phyloP scores from a whole-genome alignment of 495 filamentous ascomycete genomes.

The Lasiosphaeria ovina region DNA sequence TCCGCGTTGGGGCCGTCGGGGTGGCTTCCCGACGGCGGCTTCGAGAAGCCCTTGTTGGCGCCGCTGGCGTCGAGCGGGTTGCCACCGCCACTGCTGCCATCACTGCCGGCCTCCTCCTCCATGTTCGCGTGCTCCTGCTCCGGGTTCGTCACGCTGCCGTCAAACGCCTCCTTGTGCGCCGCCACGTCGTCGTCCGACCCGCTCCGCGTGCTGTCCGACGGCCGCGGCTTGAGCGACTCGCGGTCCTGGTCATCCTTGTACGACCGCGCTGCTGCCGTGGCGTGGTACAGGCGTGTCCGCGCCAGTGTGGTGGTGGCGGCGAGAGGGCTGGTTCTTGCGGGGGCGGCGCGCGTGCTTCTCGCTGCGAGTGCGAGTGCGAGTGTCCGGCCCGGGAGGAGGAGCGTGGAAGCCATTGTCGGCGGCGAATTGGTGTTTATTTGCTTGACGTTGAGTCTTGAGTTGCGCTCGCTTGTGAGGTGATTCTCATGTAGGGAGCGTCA shows the following conservation, averaged over 20 bases:
- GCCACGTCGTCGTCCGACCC: constrained; percentile 39
- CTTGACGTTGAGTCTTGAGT: too few relatives aligned
- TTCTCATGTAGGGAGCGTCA: too few relatives aligned
- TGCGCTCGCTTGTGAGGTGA: too few relatives aligned
- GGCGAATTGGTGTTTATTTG: not conserved
- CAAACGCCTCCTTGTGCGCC: constrained; percentile 37
- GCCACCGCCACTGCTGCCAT: too few relatives aligned
- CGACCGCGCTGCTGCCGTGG: constrained; percentile 16
- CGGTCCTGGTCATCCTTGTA: constrained; percentile 45
- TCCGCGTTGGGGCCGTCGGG: constrained; percentile 14
- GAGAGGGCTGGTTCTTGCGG: not conserved
- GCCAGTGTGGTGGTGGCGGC: not conserved
- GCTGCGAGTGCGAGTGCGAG: too few relatives aligned
- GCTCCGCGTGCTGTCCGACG: constrained; percentile 37
- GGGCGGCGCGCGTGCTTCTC: too few relatives aligned
- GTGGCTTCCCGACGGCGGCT: constrained; percentile 15
- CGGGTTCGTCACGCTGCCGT: constrained; percentile 40
- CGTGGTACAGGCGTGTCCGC: constrained; percentile 17
- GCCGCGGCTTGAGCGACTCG: constrained; percentile 38
- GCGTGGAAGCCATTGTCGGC: too few relatives aligned
- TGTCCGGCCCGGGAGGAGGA: too few relatives aligned
- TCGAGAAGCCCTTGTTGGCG: constrained; percentile 35
- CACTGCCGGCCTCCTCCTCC: constrained; percentile 23
- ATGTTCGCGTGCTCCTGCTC: constrained; percentile 30
- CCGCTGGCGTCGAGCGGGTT: constrained; percentile 41